Conservation (phyloP, 2,329 filamentous ascomycete species). For the Albifimbria verrucaria region DNA sequence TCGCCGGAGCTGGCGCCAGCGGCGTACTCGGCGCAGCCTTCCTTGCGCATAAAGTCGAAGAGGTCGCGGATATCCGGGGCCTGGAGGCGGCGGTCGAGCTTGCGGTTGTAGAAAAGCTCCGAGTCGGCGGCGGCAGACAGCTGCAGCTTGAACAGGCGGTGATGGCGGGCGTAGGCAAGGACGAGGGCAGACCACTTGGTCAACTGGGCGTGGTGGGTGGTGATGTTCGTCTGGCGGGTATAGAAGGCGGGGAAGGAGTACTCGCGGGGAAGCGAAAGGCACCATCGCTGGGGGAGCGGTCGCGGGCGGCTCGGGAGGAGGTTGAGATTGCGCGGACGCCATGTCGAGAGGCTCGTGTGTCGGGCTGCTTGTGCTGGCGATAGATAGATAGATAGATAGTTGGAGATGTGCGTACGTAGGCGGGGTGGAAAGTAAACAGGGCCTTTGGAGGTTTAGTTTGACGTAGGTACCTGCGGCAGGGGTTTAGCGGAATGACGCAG, state of each 20-base stretch:
- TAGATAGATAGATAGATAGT: too few relatives aligned
- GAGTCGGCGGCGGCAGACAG: constrained; percentile 54
- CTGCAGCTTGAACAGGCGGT: constrained; percentile 73
- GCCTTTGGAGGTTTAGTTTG: too few relatives aligned
- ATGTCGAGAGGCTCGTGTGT: too few relatives aligned
- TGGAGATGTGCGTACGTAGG: too few relatives aligned
- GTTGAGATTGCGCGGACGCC: too few relatives aligned
- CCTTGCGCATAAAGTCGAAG: constrained; percentile 55
- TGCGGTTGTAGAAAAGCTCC: constrained; percentile 56
- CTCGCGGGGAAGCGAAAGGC: constrained; percentile 56
- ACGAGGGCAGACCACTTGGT: constrained; percentile 84
- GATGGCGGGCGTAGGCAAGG: constrained; percentile 76
- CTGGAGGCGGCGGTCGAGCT: constrained; percentile 48
- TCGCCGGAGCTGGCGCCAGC: constrained; percentile 29
- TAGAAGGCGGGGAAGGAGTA: constrained; percentile 84
- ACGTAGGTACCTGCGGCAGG: too few relatives aligned
- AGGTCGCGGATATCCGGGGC: constrained; percentile 54
- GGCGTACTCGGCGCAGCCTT: constrained; percentile 67
- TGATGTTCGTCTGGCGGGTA: constrained; percentile 72
- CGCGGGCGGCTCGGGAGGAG: too few relatives aligned
- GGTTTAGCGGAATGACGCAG: too few relatives aligned
- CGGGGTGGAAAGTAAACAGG: too few relatives aligned
- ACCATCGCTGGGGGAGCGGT: constrained; percentile 6
- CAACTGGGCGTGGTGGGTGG: constrained; percentile 72
- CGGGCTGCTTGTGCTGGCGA: too few relatives aligned